Base-by-base conservation (phyloP, 441 rosid species). In the Adansonia rubrostipa region DNA sequence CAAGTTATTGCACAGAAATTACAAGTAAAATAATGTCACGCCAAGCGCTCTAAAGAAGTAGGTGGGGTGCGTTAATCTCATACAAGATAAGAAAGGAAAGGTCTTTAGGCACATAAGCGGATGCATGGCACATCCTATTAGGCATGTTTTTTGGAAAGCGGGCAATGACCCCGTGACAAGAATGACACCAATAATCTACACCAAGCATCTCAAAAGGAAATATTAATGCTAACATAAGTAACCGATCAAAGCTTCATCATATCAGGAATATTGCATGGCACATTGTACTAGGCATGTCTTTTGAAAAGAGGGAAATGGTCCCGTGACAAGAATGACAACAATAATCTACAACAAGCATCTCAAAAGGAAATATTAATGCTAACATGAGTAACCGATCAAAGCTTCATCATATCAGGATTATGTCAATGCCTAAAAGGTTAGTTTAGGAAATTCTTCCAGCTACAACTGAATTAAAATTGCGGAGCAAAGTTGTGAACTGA, bases 391-490 rank as follows among this genome's bases (percentile, higher is more conserved):
- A 24, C 24, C 50, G 28, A 36, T 70, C 2, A 75, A 28, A 64
- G 2, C 50, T 14, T 53, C 47, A 75, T 9, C n/a, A 65, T 8
- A 36, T 3, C 40, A 6, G 22, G 22, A 9, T 8, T 40, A 66
- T 53, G 79, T 28, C 54, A 76, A 60, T 22, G 22, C 28, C 6
- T 5, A 65, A 74, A 74, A 71, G 74, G 47, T 20, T 51, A 58
- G 42, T 45, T 50, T 14, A 15, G 61, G 48, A 15, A 76, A 7
- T 75, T 64, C 7, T 42, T 56, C 64, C 40, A 1, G 54, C 65
- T 13, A 65, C 8, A 50, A 76, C 45, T 10, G 71, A 76, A 45
- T 22, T 51, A 74, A 45, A 67, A 6, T 36, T 60, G n/a, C 71
- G 15, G 47, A 11, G 36, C 53, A 51, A 83, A 56, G 4, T 28